phyloP scores from a whole-genome alignment of 805 yeast species.

The Maudiozyma saulgeensis region DNA sequence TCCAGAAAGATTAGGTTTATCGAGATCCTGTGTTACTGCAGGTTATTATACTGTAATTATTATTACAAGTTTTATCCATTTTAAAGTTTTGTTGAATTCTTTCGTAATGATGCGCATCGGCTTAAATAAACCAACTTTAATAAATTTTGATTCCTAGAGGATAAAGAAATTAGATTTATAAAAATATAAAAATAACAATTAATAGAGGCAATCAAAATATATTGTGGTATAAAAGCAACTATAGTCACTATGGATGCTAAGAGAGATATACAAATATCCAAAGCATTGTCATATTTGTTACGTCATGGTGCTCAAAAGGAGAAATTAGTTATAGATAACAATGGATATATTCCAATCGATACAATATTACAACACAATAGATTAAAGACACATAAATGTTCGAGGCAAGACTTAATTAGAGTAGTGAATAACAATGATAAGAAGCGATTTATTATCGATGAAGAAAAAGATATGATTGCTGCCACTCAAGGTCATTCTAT shows the following conservation, averaged over 20 bases:
- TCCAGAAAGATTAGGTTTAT: constrained; percentile 53
- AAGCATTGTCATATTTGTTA: constrained; percentile 62
- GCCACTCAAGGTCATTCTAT: constrained; percentile 93
- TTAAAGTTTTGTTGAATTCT: constrained; percentile 48
- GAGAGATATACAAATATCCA: constrained; percentile 54
- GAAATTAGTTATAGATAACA: constrained; percentile 47
- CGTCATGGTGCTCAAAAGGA: constrained; percentile 81
- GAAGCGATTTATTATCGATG: constrained; percentile 50
- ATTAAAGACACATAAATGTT: constrained; percentile 46
- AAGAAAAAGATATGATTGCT: constrained; percentile 40
- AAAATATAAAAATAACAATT: neutral
- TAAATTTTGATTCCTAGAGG: constrained; percentile 5
- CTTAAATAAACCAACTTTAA: constrained; percentile 15
- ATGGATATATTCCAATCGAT: constrained; percentile 55
- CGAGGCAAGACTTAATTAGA: constrained; percentile 46
- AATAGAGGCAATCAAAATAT: neutral
- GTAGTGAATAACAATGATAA: constrained; percentile 63
- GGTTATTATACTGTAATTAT: constrained; percentile 66
- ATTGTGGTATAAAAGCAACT: too few relatives aligned
- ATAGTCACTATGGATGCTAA: constrained; percentile 10
- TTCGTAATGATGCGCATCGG: constrained; percentile 32
- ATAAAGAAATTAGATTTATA: neutral
- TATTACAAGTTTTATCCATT: constrained; percentile 62
- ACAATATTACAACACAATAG: constrained; percentile 49
- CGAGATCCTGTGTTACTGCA: constrained; percentile 49